Evolutionary conservation across 2,329 filamentous ascomycete genomes (phyloP).

Genomic region (Bisporella sp.): DNA sequence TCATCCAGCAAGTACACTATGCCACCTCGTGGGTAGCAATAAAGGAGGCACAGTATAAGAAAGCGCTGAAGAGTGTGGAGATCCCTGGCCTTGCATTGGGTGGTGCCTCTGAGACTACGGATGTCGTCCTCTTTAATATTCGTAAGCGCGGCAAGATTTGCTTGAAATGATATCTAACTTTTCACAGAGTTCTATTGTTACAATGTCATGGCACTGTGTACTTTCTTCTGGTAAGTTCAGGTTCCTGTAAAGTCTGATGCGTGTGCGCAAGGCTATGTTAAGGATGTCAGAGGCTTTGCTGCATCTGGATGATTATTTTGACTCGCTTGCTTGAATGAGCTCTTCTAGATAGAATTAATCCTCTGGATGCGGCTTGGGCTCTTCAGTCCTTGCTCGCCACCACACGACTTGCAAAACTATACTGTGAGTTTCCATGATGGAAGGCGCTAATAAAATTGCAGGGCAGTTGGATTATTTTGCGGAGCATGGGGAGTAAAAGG

Average conservation of each 20-base stretch:
- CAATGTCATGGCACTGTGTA: slow-evolving; percentile 40
- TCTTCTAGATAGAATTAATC: too few species aligned
- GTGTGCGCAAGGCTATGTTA: too few species aligned
- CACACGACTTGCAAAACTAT: too few species aligned
- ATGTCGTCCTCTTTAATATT: slow-evolving; percentile 40
- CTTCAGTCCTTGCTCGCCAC: too few species aligned
- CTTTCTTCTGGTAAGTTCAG: slow-evolving; percentile 37
- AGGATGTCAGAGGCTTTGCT: too few species aligned
- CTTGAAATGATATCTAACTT: slow-evolving; percentile 2
- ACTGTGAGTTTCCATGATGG: too few species aligned
- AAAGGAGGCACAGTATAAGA: slow-evolving; percentile 28
- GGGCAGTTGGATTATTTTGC: slow-evolving; percentile 32
- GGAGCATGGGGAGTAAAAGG: slow-evolving; percentile 27
- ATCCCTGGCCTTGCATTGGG: slow-evolving; percentile 36
- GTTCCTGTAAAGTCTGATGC: neutral
- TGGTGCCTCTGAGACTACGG: slow-evolving; percentile 33
- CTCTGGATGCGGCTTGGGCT: too few species aligned
- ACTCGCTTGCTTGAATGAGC: too few species aligned
- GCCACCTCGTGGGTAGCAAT: slow-evolving; percentile 16
- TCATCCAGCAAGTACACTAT: slow-evolving; percentile 26
- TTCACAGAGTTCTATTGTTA: slow-evolving; percentile 41
- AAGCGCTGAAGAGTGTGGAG: slow-evolving; percentile 28
- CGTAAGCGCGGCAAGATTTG: slow-evolving; percentile 28
- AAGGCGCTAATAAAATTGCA: slow-evolving; percentile 6
- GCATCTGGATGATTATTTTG: too few species aligned